These are phyloP conservation scores for Spizellomyces sp. DNA, from an alignment of 192 early-diverging fungal genomes.

Conservation along the genomic window DNA sequence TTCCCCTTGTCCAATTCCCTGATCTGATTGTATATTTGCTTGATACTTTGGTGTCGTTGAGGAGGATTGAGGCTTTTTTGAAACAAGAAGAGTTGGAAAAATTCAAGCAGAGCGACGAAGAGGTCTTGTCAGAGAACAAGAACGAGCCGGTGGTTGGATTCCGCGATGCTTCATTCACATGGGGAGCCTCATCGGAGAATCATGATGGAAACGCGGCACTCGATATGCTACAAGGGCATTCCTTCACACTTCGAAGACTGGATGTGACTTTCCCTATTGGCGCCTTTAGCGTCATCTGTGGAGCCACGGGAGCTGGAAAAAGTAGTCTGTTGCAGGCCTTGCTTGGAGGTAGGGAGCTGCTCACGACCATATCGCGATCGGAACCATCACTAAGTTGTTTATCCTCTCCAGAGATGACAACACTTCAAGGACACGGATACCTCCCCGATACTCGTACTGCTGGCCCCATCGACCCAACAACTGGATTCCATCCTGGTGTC, in stretches of 20 bases:
- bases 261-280: background rate
- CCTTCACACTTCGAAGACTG: conserved; percentile 60
- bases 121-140: no score
- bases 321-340: conserved; percentile 75
- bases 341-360: conserved; percentile 57
- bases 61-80: conserved; percentile 79
- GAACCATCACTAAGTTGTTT: no score
- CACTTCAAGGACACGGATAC: no score
- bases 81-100: conserved; percentile 76
- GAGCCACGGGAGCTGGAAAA: conserved; percentile 75
- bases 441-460: no score
- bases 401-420: no score
- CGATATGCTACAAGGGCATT: conserved; percentile 42
- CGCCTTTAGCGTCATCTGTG: conserved; percentile 44
- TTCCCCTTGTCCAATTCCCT: conserved; percentile 85
- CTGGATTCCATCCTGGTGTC: conserved; percentile 15
- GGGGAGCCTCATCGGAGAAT: conserved; percentile 16
- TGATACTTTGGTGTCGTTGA: conserved; percentile 82
- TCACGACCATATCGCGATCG: no score
- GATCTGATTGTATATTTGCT: conserved; percentile 73
- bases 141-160: no score
- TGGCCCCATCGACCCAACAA: no score
- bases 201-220: conserved; percentile 8
- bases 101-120: no score
- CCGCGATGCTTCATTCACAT: conserved; percentile 50